Percentiles rank a stretch among this genome's conserved stretches.
These are phyloP conservation scores for Hygrocybe punicea DNA, from an alignment of 768 basidiomycete genomes.

Conservation along the genomic window DNA sequence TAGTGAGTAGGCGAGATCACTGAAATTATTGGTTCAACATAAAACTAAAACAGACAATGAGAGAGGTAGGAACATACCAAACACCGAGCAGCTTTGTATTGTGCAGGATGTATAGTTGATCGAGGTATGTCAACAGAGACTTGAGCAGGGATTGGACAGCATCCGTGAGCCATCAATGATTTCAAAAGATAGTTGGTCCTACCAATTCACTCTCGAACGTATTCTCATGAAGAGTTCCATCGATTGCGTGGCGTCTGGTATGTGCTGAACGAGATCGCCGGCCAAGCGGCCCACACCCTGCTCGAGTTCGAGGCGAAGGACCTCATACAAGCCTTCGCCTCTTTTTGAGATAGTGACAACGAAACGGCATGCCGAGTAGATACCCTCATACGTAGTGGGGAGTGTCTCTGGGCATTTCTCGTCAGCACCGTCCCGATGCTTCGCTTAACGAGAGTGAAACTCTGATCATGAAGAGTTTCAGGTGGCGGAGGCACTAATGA, in stretches of 20 bases:
- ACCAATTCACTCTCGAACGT: slow-evolving; percentile 66
- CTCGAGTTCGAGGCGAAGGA: slow-evolving; percentile 59
- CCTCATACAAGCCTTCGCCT: slow-evolving; percentile 58
- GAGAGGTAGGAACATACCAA: slow-evolving; percentile 37
- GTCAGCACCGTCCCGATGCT: slow-evolving; percentile 44
- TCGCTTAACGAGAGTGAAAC: slow-evolving; percentile 30
- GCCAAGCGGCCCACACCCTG: slow-evolving; percentile 44
- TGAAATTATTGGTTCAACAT: slow-evolving; percentile 20
- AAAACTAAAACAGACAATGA: slow-evolving; percentile 13
- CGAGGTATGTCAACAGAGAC: slow-evolving; percentile 67
- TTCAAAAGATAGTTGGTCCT: slow-evolving; percentile 24
- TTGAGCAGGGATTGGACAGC: slow-evolving; percentile 48
- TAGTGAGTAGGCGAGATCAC: slow-evolving; percentile 54
- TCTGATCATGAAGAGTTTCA: slow-evolving; percentile 27
- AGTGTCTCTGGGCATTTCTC: slow-evolving; percentile 32
- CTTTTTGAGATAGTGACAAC: slow-evolving; percentile 50
- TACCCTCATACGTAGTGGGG: slow-evolving; percentile 50
- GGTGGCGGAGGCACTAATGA: slow-evolving; percentile 12
- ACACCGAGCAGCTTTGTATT: slow-evolving; percentile 40
- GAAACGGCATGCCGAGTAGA: slow-evolving; percentile 56
- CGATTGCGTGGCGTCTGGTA: slow-evolving; percentile 47
- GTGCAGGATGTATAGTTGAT: slow-evolving; percentile 57
- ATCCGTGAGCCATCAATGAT: neutral
- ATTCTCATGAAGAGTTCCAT: slow-evolving; percentile 50
- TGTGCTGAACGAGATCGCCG: slow-evolving; percentile 31